Evolutionary conservation across 768 basidiomycete genomes (phyloP), one percentile per base, ranked within the genome.

Genomic region (Agaricus bisporus): DNA sequence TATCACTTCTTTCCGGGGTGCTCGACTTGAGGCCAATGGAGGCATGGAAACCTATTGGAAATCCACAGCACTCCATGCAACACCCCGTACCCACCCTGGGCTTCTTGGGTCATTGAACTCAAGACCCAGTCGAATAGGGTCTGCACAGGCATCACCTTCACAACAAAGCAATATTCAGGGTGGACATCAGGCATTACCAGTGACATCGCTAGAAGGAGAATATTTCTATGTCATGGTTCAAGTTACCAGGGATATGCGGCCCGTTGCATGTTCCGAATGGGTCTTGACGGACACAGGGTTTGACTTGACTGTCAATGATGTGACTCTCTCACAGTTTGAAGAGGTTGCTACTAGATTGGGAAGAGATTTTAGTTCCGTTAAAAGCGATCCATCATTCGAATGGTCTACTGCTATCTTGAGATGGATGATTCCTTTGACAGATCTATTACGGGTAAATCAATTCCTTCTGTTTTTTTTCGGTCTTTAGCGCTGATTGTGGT

Each of bases 1-100:
- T 54, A 83, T 95, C 57, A 86, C 84, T 8, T 88, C 93, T 1
- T 98, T 98, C 70, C 83, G 86, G 54, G 93, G 91, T 2, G 91
- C 93, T 46, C 92, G 92, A 54, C 77, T 98, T 11, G 91, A 95
- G 70, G 88, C 98, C 51, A 95, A 94, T 20, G 95, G 97, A 22
- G 85, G 90, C 48, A 81, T 98, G 26, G 95, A 98, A 71, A 99
- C 95, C 0, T 99, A 99, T 67, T 99, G 97, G 97, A 98, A 98
- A 71, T 95, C 94, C 2, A 82, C 86, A 17, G 74, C 73, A 28
- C 70, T 72, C 42, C 67, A 77, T 15, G 74, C 79, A 3, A 72
- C 72, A 17, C 74, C 80, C 12, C 65, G 74, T 32, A 65, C 64
- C 11, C 69, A 64, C 59, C 71, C 67, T 58, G 70, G 63, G 42